Percentiles rank a stretch among this genome's conserved stretches.
Evolutionary conservation across 2,329 filamentous ascomycete species (phyloP).

Genomic region (Lizonia empirigonia): DNA sequence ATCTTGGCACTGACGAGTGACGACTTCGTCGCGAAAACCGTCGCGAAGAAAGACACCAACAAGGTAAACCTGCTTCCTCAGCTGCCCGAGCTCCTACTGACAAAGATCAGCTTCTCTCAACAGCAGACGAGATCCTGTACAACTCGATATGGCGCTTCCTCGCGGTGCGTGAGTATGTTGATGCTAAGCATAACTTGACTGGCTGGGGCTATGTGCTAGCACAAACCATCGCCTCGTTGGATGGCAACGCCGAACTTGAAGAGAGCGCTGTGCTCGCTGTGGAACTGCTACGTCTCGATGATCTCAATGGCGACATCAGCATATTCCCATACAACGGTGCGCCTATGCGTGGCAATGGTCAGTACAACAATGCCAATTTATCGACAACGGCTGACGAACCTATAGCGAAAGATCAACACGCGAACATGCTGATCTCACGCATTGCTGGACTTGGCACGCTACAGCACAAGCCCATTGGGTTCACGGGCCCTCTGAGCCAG

Average conservation of each 20-base stretch:
- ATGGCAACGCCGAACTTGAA: slow-evolving; percentile 64
- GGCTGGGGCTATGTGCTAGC: slow-evolving; percentile 78
- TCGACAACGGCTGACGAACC: slow-evolving; percentile 23
- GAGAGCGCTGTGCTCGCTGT: slow-evolving; percentile 83
- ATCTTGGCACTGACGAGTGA: slow-evolving; percentile 68
- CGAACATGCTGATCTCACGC: slow-evolving; percentile 82
- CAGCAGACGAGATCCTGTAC: slow-evolving; percentile 73
- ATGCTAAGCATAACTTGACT: slow-evolving; percentile 79
- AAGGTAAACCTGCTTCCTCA: slow-evolving; percentile 30
- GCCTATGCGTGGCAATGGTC: slow-evolving; percentile 59
- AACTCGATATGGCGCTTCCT: slow-evolving; percentile 89
- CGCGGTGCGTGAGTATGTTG: slow-evolving; percentile 84
- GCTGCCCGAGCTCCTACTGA: slow-evolving; percentile 10
- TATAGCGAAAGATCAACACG: slow-evolving; percentile 73
- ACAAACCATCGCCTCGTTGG: slow-evolving; percentile 69
- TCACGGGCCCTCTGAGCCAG: slow-evolving; percentile 91
- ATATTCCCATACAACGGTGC: slow-evolving; percentile 65
- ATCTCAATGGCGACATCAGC: slow-evolving; percentile 72
- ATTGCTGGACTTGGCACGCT: slow-evolving; percentile 83
- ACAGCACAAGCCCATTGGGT: slow-evolving; percentile 82
- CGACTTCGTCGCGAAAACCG: slow-evolving; percentile 72
- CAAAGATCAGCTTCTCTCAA: slow-evolving; percentile 54
- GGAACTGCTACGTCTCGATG: slow-evolving; percentile 79
- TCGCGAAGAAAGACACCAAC: slow-evolving; percentile 60
- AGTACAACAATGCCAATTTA: background rate